Conservation (phyloP, 106 monocot genomes). For the Dendrobium chrysotoxum region DNA sequence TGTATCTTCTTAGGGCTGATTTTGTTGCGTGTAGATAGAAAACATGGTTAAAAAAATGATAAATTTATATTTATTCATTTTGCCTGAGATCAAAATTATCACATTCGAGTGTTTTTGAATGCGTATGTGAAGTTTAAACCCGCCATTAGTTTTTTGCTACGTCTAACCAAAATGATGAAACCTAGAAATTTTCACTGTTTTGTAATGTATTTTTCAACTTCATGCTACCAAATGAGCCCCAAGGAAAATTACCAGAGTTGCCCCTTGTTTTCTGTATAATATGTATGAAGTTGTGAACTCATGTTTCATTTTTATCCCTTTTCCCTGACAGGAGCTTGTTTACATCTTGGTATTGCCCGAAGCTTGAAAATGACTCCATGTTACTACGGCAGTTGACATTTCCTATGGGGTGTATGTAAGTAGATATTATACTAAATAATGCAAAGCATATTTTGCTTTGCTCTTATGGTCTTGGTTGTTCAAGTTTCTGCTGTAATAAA, state of each 20-base stretch:
- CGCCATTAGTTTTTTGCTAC: neutral
- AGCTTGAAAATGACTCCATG: neutral
- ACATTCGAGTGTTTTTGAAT: neutral
- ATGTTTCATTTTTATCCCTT: neutral
- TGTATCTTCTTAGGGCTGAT: no score
- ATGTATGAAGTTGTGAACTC: neutral
- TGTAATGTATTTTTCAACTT: neutral
- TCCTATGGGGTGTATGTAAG: neutral
- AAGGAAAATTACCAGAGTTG: neutral
- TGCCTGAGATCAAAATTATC: no score
- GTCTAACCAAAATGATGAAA: neutral
- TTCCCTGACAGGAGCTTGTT: neutral
- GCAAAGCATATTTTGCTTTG: conserved; percentile 16
- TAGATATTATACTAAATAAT: neutral
- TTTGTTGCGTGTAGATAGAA: no score
- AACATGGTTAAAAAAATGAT: no score
- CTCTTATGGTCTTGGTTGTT: conserved; percentile 8
- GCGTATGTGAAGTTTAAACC: neutral
- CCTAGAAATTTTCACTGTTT: neutral
- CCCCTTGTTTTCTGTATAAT: neutral
- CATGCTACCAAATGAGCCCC: neutral
- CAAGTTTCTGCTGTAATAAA: conserved; percentile 4
- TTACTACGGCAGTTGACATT: neutral
- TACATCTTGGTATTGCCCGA: neutral
- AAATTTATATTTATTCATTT: no score